Evolutionary conservation across 2,329 filamentous ascomycete species (phyloP).

Genomic region (Ilyonectria robusta): DNA sequence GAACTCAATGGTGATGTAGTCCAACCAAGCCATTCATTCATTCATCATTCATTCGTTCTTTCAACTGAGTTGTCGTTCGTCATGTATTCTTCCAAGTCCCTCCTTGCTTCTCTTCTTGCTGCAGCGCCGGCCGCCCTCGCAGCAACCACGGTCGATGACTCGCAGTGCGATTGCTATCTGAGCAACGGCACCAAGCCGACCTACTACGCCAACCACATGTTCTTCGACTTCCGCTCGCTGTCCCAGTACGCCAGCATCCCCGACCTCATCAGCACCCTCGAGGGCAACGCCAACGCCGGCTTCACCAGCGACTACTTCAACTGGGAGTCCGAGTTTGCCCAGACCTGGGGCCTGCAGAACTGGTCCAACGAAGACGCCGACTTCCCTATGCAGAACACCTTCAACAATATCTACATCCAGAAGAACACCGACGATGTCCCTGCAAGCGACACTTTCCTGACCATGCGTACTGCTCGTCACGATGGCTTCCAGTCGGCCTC

Average conservation of each 20-base stretch:
- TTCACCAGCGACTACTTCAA: conserved; percentile 55
- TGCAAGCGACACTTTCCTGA: conserved; percentile 58
- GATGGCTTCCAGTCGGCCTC: conserved; percentile 59
- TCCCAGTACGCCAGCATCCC: conserved; percentile 49
- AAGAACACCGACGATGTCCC: conserved; percentile 51
- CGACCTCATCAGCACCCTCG: conserved; percentile 44
- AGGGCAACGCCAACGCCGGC: conserved; percentile 50
- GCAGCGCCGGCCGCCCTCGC: conserved; percentile 38
- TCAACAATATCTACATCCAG: conserved; percentile 62
- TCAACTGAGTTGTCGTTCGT: conserved; percentile 16
- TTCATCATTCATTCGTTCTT: conserved; percentile 15
- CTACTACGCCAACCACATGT: conserved; percentile 46
- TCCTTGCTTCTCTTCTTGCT: conserved; percentile 42
- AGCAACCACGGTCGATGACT: conserved; percentile 35
- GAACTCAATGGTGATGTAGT: conserved; percentile 21
- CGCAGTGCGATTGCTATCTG: conserved; percentile 51
- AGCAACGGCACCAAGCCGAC: conserved; percentile 42
- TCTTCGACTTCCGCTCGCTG: conserved; percentile 52
- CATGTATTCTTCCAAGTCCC: conserved; percentile 41
- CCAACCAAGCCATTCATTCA: conserved; percentile 7
- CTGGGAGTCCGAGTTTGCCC: conserved; percentile 47
- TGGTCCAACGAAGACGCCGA: conserved; percentile 56
- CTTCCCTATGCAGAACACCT: conserved; percentile 54
- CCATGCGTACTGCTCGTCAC: conserved; percentile 61
- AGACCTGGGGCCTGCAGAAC: conserved; percentile 54